Evolutionary conservation across 306 rosid species (phyloP), one percentile per base, ranked within the genome.

Genomic region (Carpinus fangiana): DNA sequence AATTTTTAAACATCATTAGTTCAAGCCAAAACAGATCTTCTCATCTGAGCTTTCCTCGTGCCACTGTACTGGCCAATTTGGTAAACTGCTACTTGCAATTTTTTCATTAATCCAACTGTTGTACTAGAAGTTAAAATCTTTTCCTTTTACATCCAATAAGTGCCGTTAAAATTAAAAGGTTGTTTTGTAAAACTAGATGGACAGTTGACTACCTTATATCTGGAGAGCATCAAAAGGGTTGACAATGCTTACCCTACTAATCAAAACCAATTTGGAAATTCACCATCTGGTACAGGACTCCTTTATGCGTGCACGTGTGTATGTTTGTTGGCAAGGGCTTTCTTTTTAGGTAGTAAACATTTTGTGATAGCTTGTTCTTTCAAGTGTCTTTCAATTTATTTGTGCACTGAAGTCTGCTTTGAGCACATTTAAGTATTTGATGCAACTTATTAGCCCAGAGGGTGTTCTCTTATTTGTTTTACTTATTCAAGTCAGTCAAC

Each of bases 351-450:
- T 11, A 21, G 36, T 21, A 28, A 59, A 21, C 65, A 23, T 4
- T 38, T 67, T 67, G 21, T 67, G 31, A 67, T 47, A 71, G 60
- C 28, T 67, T 78, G 47, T 55, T 65, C 78, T 73, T 43, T 61
- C 41, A 68, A 52, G 51, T 82, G 46, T 57, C 80, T 61, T 72
- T 68, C 62, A 47, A 59, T 75, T 75, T 75, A 36, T 72, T 64
- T 56, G 59, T 59, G 2, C 60, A 6, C 68, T 70, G n/a, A 69
- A 53, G 38, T 72, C 72, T 55, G 73, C 51, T 64, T 36, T 76
- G 43, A n/a, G 13, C 75, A 20, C 26, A n/a, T 16, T 23, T 65
- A 50, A 62, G 55, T 12, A 50, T 20, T 54, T 50, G 48, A 71
- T 57, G 69, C 79, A 23, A 73, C 23, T 61, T 66, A 20, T 23